These are phyloP conservation scores for Erythrophleum fordii DNA, from an alignment of 306 rosid genomes.

Conservation along the genomic window DNA sequence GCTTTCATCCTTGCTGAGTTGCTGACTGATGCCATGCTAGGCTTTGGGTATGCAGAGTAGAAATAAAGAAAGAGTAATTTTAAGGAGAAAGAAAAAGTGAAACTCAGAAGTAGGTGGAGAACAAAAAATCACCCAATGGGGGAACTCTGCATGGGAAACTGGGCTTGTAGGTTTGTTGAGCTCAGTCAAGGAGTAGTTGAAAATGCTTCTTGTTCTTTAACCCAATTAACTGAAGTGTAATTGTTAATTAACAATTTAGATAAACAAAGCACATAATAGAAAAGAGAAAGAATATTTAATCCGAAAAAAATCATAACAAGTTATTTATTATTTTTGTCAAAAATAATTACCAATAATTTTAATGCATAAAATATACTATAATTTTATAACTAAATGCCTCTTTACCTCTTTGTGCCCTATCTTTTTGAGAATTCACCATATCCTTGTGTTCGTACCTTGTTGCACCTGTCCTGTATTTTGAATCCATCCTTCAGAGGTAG, in stretches of 20 bases:
- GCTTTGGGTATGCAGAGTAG: not conserved
- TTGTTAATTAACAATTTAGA: not conserved
- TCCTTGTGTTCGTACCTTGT: not conserved
- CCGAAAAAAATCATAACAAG: not conserved
- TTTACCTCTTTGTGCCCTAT: not conserved
- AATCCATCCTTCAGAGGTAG: not conserved
- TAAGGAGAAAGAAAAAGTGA: conserved; percentile 6
- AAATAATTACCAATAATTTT: not conserved
- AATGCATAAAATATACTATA: not conserved
- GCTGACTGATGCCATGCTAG: not conserved
- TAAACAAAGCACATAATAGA: not conserved
- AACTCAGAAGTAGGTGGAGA: not conserved
- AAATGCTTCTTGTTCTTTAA: not conserved
- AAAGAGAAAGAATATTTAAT: not conserved
- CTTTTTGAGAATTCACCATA: not conserved
- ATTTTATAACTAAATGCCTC: not conserved
- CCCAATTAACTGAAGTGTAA: not conserved
- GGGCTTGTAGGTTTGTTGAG: not conserved
- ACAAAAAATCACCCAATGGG: not conserved
- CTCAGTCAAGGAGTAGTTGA: not conserved
- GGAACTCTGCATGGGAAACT: not conserved
- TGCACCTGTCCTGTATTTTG: not conserved
- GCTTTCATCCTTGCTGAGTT: not conserved
- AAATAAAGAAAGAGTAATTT: not conserved
- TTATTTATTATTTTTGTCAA: not conserved